These are phyloP conservation scores for Pseudodiploospora longispora DNA, from an alignment of 2,329 filamentous ascomycete species.

Conservation along the genomic window DNA sequence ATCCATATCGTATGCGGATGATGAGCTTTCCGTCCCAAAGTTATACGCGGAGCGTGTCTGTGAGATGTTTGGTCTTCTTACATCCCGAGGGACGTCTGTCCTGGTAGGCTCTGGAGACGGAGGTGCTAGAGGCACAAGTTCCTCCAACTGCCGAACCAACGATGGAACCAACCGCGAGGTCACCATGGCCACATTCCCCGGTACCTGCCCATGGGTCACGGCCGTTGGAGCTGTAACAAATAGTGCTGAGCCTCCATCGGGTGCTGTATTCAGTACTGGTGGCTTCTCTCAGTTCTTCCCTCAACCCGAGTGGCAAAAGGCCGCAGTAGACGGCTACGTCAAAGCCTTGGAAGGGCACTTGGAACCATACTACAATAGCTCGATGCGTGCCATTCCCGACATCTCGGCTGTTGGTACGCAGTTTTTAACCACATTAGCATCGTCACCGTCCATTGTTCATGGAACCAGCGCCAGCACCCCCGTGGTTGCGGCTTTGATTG, in stretches of 20 bases:
- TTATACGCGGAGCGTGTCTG: slow-evolving; percentile 46
- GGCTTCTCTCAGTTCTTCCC: slow-evolving; percentile 46
- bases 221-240: slow-evolving; percentile 51
- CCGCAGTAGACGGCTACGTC: slow-evolving; percentile 33
- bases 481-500: slow-evolving; percentile 45
- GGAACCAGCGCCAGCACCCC: slow-evolving; percentile 48
- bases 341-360: slow-evolving; percentile 33
- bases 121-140: slow-evolving; percentile 34
- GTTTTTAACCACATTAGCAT: slow-evolving; percentile 34
- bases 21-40: slow-evolving; percentile 45
- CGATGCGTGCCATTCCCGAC: slow-evolving; percentile 43
- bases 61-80: slow-evolving; percentile 43
- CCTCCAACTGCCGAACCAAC: slow-evolving; percentile 48
- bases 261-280: slow-evolving; percentile 38
- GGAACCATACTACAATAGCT: slow-evolving; percentile 33
- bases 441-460: slow-evolving; percentile 18
- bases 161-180: slow-evolving; percentile 48
- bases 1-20: slow-evolving; percentile 50
- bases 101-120: slow-evolving; percentile 45
- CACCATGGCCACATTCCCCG: slow-evolving; percentile 56
- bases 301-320: slow-evolving; percentile 37
- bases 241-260: slow-evolving; percentile 27
- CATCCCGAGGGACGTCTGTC: slow-evolving; percentile 43
- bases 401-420: slow-evolving; percentile 49
- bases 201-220: slow-evolving; percentile 61